Evolutionary conservation across 2,329 filamentous ascomycete genomes (phyloP).

Genomic region (Aspergillus clavatus): DNA sequence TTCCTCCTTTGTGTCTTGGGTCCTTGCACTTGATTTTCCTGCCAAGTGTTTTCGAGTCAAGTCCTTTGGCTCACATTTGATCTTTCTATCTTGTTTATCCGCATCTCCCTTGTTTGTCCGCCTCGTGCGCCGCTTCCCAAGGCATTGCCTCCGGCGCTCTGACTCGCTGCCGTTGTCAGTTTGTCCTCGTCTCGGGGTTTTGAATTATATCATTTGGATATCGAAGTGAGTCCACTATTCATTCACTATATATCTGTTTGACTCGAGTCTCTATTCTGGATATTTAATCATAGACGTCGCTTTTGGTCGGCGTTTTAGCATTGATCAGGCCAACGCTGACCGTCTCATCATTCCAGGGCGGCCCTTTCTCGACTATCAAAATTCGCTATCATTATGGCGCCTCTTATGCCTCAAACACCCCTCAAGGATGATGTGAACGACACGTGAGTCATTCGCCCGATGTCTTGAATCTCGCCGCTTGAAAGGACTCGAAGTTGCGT

Average conservation of each 20-base stretch:
- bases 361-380: background rate
- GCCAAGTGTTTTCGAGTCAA: background rate
- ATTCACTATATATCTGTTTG: background rate
- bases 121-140: conserved; percentile 12
- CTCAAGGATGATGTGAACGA: conserved; percentile 56
- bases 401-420: conserved; percentile 42
- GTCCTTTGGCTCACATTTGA: background rate
- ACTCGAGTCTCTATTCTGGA: background rate
- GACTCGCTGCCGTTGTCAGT: background rate
- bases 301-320: background rate
- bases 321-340: conserved; percentile 2
- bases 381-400: conserved; percentile 29
- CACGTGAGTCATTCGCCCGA: conserved; percentile 49
- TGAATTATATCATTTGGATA: background rate
- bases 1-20: background rate
- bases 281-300: background rate
- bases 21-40: conserved; percentile 1
- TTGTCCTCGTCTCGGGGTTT: background rate
- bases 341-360: conserved; percentile 3
- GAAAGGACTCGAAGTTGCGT: background rate
- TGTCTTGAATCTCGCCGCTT: background rate
- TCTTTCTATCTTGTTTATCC: background rate
- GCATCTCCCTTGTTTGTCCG: background rate
- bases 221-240: background rate
- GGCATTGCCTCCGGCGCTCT: conserved; percentile 13